These are phyloP conservation scores for Thuja plicata DNA, from an alignment of 83 land plant species.

Conservation along the genomic window DNA sequence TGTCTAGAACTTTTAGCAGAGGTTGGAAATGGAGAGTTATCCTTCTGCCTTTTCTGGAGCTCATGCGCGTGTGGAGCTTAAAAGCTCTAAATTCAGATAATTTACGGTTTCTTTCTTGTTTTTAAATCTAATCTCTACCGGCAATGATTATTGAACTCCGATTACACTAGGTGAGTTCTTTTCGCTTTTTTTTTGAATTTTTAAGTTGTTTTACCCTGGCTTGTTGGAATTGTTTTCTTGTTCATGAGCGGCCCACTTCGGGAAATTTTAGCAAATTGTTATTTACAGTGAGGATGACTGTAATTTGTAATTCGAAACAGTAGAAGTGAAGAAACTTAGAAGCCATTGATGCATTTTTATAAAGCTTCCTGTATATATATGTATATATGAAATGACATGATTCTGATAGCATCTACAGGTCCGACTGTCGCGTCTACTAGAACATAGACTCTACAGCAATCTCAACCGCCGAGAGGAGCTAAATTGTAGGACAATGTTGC, in stretches of 20 bases:
- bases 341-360: not conserved
- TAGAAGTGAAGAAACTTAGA: not conserved
- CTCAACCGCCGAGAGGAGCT: not conserved
- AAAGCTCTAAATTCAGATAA: not conserved
- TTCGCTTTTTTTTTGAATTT: too few relatives aligned
- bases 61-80: not conserved
- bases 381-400: not conserved
- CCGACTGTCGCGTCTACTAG: not conserved
- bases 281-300: too few relatives aligned
- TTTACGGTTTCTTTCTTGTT: not conserved
- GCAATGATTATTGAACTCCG: not conserved
- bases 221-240: too few relatives aligned
- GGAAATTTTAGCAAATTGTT: not conserved
- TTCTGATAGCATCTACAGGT: too few relatives aligned
- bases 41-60: too few relatives aligned
- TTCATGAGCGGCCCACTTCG: not conserved
- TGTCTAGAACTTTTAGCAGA: not conserved
- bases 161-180: not conserved
- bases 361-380: not conserved
- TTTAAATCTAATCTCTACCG: not conserved
- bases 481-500: not conserved
- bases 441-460: not conserved
- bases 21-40: not conserved
- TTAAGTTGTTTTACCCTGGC: too few relatives aligned
- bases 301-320: too few relatives aligned